A percentile compares a stretch with the other conserved stretches of the same genome.
phyloP scores from a whole-genome alignment of 441 rosid species.

The Croton laevigatus region DNA sequence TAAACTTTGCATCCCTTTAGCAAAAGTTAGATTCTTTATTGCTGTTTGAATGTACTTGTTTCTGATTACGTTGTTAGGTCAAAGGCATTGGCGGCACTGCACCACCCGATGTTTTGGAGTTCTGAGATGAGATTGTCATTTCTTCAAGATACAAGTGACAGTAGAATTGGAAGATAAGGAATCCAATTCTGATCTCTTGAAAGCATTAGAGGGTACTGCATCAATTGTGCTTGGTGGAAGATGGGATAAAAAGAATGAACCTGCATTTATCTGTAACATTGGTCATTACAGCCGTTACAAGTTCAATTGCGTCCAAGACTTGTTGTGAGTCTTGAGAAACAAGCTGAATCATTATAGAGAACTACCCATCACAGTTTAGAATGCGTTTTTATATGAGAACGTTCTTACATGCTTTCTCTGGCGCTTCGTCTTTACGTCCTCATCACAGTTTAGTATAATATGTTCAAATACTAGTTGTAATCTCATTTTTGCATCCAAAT shows the following conservation, averaged over 20 bases:
- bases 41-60: background rate
- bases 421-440: too few species aligned
- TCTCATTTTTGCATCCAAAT: too few species aligned
- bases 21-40: background rate
- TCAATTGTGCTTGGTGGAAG: conserved; percentile 75
- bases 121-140: conserved; percentile 77
- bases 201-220: conserved; percentile 62
- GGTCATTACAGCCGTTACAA: conserved; percentile 81
- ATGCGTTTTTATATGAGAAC: too few species aligned
- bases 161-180: conserved; percentile 80
- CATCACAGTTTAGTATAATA: too few species aligned
- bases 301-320: conserved; percentile 72
- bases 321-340: conserved; percentile 82
- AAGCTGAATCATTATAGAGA: too few species aligned
- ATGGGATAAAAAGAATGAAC: conserved; percentile 88
- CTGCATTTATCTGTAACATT: conserved; percentile 59
- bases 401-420: too few species aligned
- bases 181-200: conserved; percentile 51
- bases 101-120: conserved; percentile 92
- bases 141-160: conserved; percentile 84
- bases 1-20: background rate
- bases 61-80: conserved; percentile 64
- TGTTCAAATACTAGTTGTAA: too few species aligned
- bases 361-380: too few species aligned
- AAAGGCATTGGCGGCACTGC: conserved; percentile 61